Evolutionary conservation across 2,329 filamentous ascomycete genomes (phyloP).

Genomic region (Chrysoporthe deuterocubensis): DNA sequence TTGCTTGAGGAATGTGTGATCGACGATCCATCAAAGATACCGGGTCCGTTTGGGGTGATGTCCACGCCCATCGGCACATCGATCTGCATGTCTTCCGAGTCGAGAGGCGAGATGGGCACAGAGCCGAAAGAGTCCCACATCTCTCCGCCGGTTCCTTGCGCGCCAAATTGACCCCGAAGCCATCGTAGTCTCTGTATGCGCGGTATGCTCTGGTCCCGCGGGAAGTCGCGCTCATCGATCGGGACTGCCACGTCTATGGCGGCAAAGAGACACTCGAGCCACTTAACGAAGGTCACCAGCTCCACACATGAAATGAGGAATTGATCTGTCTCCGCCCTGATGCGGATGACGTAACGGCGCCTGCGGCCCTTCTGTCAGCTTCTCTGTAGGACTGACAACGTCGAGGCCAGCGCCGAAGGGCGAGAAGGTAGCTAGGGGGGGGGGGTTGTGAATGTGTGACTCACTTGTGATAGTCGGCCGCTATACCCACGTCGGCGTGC

Average conservation of each 20-base stretch:
- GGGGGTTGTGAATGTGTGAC: slow-evolving; percentile 35
- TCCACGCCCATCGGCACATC: slow-evolving; percentile 24
- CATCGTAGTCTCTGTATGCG: slow-evolving; percentile 58
- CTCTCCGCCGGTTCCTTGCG: slow-evolving; percentile 33
- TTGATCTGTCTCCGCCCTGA: slow-evolving; percentile 75
- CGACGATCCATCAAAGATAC: slow-evolving; percentile 5
- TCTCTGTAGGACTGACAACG: neutral
- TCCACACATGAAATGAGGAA: slow-evolving; percentile 70
- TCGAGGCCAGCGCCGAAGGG: neutral
- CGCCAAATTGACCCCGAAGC: slow-evolving; percentile 46
- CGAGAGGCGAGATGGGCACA: slow-evolving; percentile 10
- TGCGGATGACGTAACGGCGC: slow-evolving; percentile 68
- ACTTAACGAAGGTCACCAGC: slow-evolving; percentile 67
- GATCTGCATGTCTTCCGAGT: slow-evolving; percentile 9
- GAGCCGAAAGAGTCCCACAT: slow-evolving; percentile 30
- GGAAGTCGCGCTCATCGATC: slow-evolving; percentile 71
- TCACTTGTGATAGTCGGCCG: slow-evolving; percentile 72
- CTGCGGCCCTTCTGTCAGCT: slow-evolving; percentile 39
- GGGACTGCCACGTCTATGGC: slow-evolving; percentile 73
- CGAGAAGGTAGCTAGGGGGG: neutral
- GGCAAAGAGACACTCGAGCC: slow-evolving; percentile 72
- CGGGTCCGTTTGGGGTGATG: slow-evolving; percentile 30
- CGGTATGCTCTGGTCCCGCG: slow-evolving; percentile 64
- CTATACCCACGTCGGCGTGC: slow-evolving; percentile 76
- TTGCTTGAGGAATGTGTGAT: neutral